phyloP scores from a whole-genome alignment of 2,329 filamentous ascomycete genomes.

The Cordyceps fumosorosea region DNA sequence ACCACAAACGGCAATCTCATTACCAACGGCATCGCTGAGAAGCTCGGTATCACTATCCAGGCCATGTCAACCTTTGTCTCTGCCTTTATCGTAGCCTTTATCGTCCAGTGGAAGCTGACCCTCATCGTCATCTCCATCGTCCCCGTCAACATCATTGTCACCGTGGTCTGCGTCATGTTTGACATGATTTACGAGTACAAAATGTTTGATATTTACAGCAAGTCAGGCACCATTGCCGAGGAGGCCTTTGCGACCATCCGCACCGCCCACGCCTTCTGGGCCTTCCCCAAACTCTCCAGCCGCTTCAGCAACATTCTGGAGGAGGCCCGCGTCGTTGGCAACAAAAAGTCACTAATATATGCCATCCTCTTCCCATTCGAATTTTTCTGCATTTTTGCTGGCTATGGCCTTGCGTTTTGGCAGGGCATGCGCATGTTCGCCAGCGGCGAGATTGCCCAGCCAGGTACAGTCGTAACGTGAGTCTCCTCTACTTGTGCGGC shows the following conservation, averaged over 20 bases:
- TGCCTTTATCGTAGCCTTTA: conserved; percentile 34
- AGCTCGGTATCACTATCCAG: conserved; percentile 36
- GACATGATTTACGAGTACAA: conserved; percentile 37
- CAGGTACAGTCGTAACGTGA: conserved; percentile 41
- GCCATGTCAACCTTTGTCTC: conserved; percentile 33
- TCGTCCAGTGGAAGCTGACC: conserved; percentile 35
- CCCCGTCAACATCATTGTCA: conserved; percentile 36
- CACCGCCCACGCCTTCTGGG: conserved; percentile 45
- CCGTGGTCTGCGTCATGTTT: conserved; percentile 29
- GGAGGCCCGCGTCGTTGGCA: conserved; percentile 31
- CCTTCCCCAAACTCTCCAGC: conserved; percentile 34
- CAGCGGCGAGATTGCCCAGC: conserved; percentile 36
- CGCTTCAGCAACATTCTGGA: conserved; percentile 38
- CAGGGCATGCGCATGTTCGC: conserved; percentile 42
- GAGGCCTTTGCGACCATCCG: conserved; percentile 42
- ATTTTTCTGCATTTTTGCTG: conserved; percentile 42
- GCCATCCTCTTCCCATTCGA: conserved; percentile 38
- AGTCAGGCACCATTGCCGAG: conserved; percentile 39
- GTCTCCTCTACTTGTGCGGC: conserved; percentile 13
- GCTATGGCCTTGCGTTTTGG: conserved; percentile 45
- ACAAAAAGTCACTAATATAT: conserved; percentile 37
- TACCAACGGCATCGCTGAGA: conserved; percentile 39
- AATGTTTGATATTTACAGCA: conserved; percentile 37
- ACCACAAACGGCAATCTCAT: conserved; percentile 42
- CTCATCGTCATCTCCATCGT: conserved; percentile 40